Base-by-base conservation (phyloP, 192 early-diverging fungal species). In the Phycomyces nitens region DNA sequence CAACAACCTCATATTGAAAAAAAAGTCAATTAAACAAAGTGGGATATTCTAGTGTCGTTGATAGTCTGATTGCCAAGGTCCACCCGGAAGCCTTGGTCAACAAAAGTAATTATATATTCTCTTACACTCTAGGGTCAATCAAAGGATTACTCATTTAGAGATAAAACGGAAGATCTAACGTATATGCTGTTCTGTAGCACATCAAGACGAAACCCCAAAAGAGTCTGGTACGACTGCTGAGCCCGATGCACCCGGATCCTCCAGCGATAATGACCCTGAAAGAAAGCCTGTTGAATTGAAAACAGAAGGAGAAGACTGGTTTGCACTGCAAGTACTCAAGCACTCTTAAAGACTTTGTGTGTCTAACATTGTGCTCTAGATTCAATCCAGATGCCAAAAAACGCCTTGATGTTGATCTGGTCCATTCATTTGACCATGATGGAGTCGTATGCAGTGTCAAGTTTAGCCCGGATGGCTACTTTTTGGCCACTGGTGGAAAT, bases 391-490 rank as follows among this genome's bases (percentile, higher is more conserved):
- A 87, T 69, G 76, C 81, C 2, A 78, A 80, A n/a, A 79, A 86
- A 47, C 60, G 66, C 56, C 77, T 87, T 41, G 80, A 84, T 60
- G 85, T 89, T 15, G 89, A 88, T 56, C 68, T 87, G 29, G 73
- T 91, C 40, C 82, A 85, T 41, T 78, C 74, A 5, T 73, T 82
- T 53, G 81, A 81, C 12, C 81, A 82, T 53, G 65, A 66, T 0
- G 92, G 92, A 68, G 96, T 98, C 10, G 96, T 98, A 10, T 98
- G 96, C 79, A 97, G 94, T 73, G 93, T 97, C 40, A 91, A 92
- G 61, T 98, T 98, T 66, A 95, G 92, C 56, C 79, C 84, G 20
- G 94, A 97, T 72, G 96, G 96, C 53, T 87, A 86, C 71, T 88
- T 84, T 56, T 82, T 98, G 51, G 96, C 94, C 23, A 92, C 95